phyloP scores from a whole-genome alignment of 202 grass and related monocot species.

The Miscanthus sacchariflorus region DNA sequence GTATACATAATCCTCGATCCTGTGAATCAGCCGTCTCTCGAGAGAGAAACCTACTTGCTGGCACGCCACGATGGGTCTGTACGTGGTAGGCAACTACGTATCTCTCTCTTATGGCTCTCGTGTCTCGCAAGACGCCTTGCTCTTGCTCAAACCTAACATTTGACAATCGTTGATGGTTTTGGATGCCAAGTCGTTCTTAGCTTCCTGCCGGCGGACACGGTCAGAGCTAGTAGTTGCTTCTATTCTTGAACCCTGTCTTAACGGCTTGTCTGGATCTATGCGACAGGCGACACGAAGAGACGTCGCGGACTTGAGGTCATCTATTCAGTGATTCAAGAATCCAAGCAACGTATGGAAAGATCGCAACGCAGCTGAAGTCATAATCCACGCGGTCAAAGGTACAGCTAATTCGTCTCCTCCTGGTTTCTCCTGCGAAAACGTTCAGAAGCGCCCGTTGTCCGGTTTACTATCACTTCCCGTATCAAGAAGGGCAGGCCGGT shows the following conservation, averaged over 20 bases:
- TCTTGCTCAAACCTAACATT: not conserved
- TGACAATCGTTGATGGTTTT: not conserved
- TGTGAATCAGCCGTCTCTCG: no score
- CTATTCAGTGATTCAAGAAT: not conserved
- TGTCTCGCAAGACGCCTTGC: not conserved
- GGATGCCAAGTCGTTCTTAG: not conserved
- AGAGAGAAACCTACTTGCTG: no score
- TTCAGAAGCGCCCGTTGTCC: not conserved
- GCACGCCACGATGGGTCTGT: no score
- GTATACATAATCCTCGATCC: no score
- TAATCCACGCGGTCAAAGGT: not conserved
- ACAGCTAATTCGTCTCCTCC: not conserved
- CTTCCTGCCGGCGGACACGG: not conserved
- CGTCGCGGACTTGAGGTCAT: not conserved
- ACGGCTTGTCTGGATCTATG: slow-evolving; percentile 10
- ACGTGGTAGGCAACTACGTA: no score
- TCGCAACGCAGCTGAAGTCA: not conserved
- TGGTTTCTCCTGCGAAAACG: not conserved
- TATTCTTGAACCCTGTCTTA: not conserved
- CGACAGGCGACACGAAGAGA: not conserved
- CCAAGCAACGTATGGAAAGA: not conserved
- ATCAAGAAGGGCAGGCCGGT: no score
- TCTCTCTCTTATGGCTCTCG: not conserved
- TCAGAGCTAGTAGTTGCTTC: not conserved
- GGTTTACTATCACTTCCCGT: not conserved